Conservation (phyloP, 2,329 filamentous ascomycete genomes). For the Aphanoascus verrucosus region DNA sequence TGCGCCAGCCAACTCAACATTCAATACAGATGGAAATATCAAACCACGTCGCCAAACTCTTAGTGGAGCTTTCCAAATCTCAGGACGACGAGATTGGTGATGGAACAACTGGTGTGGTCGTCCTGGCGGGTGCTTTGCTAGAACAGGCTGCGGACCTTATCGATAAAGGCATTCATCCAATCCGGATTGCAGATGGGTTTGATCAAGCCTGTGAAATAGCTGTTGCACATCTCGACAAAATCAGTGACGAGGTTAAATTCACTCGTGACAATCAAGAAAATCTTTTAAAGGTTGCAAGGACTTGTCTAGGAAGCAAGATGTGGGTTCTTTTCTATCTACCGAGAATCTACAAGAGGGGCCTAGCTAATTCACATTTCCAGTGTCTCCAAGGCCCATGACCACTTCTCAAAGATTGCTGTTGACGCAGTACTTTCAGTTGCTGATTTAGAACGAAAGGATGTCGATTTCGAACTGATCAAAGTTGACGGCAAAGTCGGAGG, state of each 20-base stretch:
- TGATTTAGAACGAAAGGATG: slow-evolving; percentile 89
- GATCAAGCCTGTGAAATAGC: slow-evolving; percentile 96
- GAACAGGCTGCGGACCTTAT: slow-evolving; percentile 97
- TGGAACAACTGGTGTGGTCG: slow-evolving; percentile 94
- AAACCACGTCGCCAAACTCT: slow-evolving; percentile 93
- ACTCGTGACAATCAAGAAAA: slow-evolving; percentile 68
- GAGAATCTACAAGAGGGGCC: background rate
- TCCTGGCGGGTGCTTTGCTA: slow-evolving; percentile 83
- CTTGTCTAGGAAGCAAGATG: slow-evolving; percentile 95
- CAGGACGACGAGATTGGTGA: slow-evolving; percentile 99
- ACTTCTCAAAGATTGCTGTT: slow-evolving; percentile 94
- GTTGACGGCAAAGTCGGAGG: slow-evolving; percentile 97
- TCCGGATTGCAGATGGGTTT: slow-evolving; percentile 95
- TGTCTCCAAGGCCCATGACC: slow-evolving; percentile 95
- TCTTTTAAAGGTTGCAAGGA: slow-evolving; percentile 87
- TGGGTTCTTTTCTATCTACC: slow-evolving; percentile 20
- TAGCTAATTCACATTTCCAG: slow-evolving; percentile 21
- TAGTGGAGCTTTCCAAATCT: slow-evolving; percentile 95
- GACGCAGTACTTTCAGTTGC: slow-evolving; percentile 95
- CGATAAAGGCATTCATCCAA: slow-evolving; percentile 99
- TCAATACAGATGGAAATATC: slow-evolving; percentile 79
- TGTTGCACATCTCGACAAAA: slow-evolving; percentile 79
- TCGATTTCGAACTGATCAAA: slow-evolving; percentile 98
- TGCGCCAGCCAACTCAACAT: slow-evolving; percentile 2
- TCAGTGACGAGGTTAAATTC: slow-evolving; percentile 86